Evolutionary conservation across 768 basidiomycete species (phyloP), one percentile per base, ranked within the genome.

Genomic region (Boletus fagicola): DNA sequence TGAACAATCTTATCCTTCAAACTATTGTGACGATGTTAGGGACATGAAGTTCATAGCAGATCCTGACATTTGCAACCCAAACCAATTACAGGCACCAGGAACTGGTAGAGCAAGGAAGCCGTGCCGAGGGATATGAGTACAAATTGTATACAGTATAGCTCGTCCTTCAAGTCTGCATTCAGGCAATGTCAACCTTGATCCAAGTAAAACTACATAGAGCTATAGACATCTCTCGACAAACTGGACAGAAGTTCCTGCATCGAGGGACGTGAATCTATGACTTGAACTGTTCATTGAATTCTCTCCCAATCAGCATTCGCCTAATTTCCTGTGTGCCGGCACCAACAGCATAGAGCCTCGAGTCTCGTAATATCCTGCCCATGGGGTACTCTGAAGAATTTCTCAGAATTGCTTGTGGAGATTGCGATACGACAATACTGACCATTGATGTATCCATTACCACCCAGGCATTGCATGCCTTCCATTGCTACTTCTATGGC

Each of bases 281-380:
- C 63, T 70, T 71, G 60, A 83, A 75, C 67, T 90, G 80, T 59
- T 87, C 78, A 68, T 95, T 97, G 74, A 97, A 94, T 68, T 93
- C 94, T 59, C 94, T 79, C 33, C 94, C 94, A 56, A 97, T 96
- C 57, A 96, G 74, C 93, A 95, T 95, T 56, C 94, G 80, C 62
- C 94, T 77, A 53, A 97, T 94, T 77, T 96, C 94, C 71, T 97
- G 95, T 24, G 94, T 94, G 18, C 95, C 95, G n/a, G 95, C 95
- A 28, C 95, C 95, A 57, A 98, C 94, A 26, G 91, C 86, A 70
- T 97, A 98, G 43, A 98, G 74, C 62, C 92, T 78, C 16, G 94
- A 82, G 68, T 98, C 95, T 48, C 94, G 83, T 45, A 97, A 75
- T 63, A 94, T 83, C 33, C 95, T 86, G 16, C 93, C 94, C 63